These are phyloP conservation scores for Suillus brevipes DNA, from an alignment of 768 basidiomycete genomes.

Conservation along the genomic window DNA sequence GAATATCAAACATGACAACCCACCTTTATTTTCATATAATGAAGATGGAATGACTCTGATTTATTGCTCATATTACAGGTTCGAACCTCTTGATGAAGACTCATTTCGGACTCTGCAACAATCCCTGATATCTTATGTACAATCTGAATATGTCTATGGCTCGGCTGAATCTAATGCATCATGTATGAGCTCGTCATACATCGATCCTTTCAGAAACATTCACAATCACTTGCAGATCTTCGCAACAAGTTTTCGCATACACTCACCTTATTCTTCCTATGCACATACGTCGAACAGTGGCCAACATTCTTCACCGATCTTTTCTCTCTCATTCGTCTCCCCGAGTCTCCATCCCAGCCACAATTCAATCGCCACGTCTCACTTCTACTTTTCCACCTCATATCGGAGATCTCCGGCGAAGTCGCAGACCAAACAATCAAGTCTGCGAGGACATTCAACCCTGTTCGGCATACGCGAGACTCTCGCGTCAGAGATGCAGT, in stretches of 20 bases:
- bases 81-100: conserved; percentile 67
- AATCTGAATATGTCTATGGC: conserved; percentile 85
- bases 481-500: conserved; percentile 85
- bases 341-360: conserved; percentile 54
- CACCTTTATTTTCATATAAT: background rate
- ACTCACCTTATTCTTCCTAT: conserved; percentile 83
- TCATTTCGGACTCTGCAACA: conserved; percentile 73
- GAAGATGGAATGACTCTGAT: conserved; percentile 7
- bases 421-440: conserved; percentile 96
- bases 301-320: conserved; percentile 81
- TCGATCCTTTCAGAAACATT: conserved; percentile 13
- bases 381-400: conserved; percentile 85
- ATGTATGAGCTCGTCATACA: conserved; percentile 58
- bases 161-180: conserved; percentile 77
- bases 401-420: conserved; percentile 94
- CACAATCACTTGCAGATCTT: conserved; percentile 53
- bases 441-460: conserved; percentile 72
- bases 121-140: conserved; percentile 78
- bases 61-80: conserved; percentile 38
- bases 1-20: background rate
- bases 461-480: conserved; percentile 77
- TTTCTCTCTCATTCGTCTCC: conserved; percentile 67
- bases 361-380: conserved; percentile 83
- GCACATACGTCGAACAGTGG: conserved; percentile 84
- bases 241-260: conserved; percentile 96